Percentiles rank a stretch among this genome's conserved stretches.
Evolutionary conservation across 805 yeast species (phyloP).

Genomic region (Candida krabiensis): DNA sequence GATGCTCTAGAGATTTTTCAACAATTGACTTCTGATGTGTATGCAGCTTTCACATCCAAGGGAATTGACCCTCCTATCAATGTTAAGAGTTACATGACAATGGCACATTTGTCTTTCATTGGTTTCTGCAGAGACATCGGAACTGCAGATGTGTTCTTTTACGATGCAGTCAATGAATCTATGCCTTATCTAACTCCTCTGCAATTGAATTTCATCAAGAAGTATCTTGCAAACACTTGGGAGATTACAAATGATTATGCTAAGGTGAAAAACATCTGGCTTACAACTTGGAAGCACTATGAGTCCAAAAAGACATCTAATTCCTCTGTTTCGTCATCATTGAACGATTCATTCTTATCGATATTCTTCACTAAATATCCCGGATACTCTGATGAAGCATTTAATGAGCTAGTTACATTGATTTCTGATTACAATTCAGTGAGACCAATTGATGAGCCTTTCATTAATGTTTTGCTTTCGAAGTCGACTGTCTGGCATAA

Average conservation of each 20-base stretch:
- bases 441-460: slow-evolving; percentile 72
- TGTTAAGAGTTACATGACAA: slow-evolving; percentile 56
- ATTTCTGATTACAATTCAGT: slow-evolving; percentile 55
- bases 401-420: slow-evolving; percentile 53
- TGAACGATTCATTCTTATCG: slow-evolving; percentile 67
- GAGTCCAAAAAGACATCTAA: slow-evolving; percentile 49
- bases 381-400: slow-evolving; percentile 52
- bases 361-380: slow-evolving; percentile 65
- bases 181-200: slow-evolving; percentile 72
- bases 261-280: slow-evolving; percentile 62
- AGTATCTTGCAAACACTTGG: slow-evolving; percentile 62
- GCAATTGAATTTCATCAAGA: slow-evolving; percentile 72
- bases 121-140: slow-evolving; percentile 73
- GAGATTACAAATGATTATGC: slow-evolving; percentile 56
- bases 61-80: slow-evolving; percentile 36
- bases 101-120: slow-evolving; percentile 75
- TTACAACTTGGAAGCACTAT: slow-evolving; percentile 56
- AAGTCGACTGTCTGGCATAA: slow-evolving; percentile 69
- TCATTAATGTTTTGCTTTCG: slow-evolving; percentile 72
- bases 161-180: slow-evolving; percentile 64
- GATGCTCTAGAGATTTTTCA: slow-evolving; percentile 67
- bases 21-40: slow-evolving; percentile 53
- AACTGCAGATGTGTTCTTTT: slow-evolving; percentile 72
- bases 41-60: slow-evolving; percentile 32
- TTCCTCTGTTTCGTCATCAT: slow-evolving; percentile 69